These are phyloP conservation scores for Clarireedia monteithiana DNA, from an alignment of 2,329 filamentous ascomycete genomes.

Conservation along the genomic window DNA sequence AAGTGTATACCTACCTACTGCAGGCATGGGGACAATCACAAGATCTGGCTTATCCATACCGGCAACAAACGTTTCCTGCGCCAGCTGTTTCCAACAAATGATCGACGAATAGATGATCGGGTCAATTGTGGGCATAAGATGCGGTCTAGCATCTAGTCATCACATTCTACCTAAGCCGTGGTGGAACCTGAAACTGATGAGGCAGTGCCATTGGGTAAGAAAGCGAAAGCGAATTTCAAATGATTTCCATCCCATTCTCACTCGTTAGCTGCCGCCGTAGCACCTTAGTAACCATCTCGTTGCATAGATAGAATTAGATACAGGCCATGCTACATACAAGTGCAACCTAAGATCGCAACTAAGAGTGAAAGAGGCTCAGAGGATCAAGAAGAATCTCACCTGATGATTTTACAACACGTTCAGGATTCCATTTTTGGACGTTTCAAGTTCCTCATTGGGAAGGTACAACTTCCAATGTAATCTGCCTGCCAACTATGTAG, in stretches of 20 bases:
- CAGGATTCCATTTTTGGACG: constrained; percentile 1
- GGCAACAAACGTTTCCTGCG: not conserved
- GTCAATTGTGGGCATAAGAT: not conserved
- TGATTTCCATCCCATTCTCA: too few relatives aligned
- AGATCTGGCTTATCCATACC: too few relatives aligned
- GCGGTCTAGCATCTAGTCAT: not conserved
- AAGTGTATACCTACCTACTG: too few relatives aligned
- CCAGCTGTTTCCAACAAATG: not conserved
- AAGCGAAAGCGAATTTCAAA: not conserved
- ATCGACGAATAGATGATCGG: not conserved
- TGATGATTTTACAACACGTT: constrained; percentile 3
- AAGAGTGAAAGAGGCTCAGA: constrained; percentile 3
- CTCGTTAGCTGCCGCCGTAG: too few relatives aligned
- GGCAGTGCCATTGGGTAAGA: not conserved
- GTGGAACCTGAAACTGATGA: not conserved
- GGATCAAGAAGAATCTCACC: constrained; percentile 6
- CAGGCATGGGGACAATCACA: too few relatives aligned
- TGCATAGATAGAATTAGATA: not conserved
- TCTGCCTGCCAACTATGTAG: not conserved
- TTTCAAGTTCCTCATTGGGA: constrained; percentile 6
- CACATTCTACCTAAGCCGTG: not conserved
- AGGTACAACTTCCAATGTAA: constrained; percentile 1
- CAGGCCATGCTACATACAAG: too few relatives aligned
- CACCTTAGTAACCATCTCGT: not conserved
- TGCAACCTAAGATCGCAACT: too few relatives aligned